Percentiles rank a stretch among this genome's conserved stretches.
phyloP scores from a whole-genome alignment of 176 grass and related monocot genomes.

The Coix lacrymajobi region DNA sequence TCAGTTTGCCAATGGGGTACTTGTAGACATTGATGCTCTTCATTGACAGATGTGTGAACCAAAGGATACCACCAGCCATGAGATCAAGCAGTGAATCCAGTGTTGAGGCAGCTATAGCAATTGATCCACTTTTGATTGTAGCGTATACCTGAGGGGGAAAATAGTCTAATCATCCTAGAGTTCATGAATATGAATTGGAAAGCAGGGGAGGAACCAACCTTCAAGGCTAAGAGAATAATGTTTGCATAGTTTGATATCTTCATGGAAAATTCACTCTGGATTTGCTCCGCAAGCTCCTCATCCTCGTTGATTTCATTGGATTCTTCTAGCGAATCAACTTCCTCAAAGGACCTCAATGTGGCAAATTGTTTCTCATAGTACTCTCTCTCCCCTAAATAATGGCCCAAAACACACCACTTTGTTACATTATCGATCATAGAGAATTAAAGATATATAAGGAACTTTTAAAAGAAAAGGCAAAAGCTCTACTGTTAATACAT shows the following conservation, averaged over 20 bases:
- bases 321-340: conserved; percentile 57
- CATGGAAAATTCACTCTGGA: conserved; percentile 86
- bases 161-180: conserved; percentile 2
- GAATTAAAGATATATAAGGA: background rate
- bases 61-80: conserved; percentile 94
- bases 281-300: conserved; percentile 58
- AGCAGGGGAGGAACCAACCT: conserved; percentile 32
- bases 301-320: conserved; percentile 54
- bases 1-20: conserved; percentile 91
- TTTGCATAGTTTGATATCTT: conserved; percentile 93
- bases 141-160: conserved; percentile 61
- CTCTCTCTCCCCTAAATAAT: conserved; percentile 59
- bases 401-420: background rate
- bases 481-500: background rate
- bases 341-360: conserved; percentile 70
- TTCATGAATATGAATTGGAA: background rate
- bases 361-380: conserved; percentile 95
- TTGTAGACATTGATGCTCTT: conserved; percentile 86
- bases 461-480: background rate
- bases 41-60: conserved; percentile 98
- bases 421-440: background rate
- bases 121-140: conserved; percentile 87
- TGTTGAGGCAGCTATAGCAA: conserved; percentile 94
- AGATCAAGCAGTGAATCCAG: conserved; percentile 91
- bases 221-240: conserved; percentile 73